Evolutionary conservation across 495 filamentous ascomycete species (phyloP).

Genomic region (Chaetomium cochliodes): DNA sequence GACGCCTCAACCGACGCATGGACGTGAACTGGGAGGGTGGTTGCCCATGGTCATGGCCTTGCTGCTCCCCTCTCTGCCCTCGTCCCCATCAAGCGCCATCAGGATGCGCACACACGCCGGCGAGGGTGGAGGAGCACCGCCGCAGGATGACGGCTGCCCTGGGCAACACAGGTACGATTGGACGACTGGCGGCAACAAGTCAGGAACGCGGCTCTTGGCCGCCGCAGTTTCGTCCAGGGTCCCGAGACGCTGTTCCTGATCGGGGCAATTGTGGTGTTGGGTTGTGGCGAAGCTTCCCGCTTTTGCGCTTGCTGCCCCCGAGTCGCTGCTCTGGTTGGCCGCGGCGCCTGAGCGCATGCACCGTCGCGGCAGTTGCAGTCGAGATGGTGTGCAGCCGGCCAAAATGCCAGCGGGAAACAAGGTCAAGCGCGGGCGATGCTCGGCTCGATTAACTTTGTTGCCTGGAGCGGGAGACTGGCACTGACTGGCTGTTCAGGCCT

Average conservation of each 20-base stretch:
- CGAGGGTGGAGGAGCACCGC: slow-evolving; percentile 1
- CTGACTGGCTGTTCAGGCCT: no score
- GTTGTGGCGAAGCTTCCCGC: slow-evolving; percentile 31
- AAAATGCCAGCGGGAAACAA: background rate
- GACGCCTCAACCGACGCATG: no score
- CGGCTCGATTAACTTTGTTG: slow-evolving; percentile 12
- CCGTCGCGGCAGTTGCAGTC: slow-evolving; percentile 27
- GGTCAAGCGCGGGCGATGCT: background rate
- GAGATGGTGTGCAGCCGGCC: slow-evolving; percentile 20
- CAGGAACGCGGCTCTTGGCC: slow-evolving; percentile 2
- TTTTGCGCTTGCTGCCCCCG: slow-evolving; percentile 4
- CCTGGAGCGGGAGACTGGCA: background rate
- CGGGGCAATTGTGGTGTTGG: slow-evolving; percentile 12
- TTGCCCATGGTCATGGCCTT: no score
- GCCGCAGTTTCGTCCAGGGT: background rate
- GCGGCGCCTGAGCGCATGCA: slow-evolving; percentile 22
- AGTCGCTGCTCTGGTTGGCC: slow-evolving; percentile 25
- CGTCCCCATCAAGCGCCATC: background rate
- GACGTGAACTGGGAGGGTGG: background rate
- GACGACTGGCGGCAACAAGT: background rate
- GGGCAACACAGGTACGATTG: slow-evolving; percentile 10
- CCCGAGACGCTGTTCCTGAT: slow-evolving; percentile 18
- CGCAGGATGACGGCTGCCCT: slow-evolving; percentile 1
- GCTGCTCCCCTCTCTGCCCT: no score
- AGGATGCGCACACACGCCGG: background rate